Evolutionary conservation across 192 early-diverging fungal species (phyloP).

Genomic region (Coemansia sp.): DNA sequence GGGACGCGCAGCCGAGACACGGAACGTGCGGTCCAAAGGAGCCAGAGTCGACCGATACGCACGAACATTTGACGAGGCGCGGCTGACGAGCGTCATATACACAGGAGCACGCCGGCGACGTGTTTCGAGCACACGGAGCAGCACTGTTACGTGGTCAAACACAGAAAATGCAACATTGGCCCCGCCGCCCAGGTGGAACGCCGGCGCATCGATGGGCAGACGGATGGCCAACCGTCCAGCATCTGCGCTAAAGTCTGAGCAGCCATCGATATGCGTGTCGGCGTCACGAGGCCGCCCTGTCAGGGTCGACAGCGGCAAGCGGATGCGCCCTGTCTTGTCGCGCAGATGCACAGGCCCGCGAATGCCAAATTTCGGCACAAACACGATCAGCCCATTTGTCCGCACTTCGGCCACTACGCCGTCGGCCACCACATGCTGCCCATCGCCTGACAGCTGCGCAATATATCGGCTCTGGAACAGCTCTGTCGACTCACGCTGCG

Average conservation of each 20-base stretch:
- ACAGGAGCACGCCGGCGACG: conserved; percentile 63
- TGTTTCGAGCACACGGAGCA: conserved; percentile 59
- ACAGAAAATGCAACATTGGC: conserved; percentile 54
- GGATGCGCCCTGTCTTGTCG: conserved; percentile 57
- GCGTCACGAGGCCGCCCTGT: conserved; percentile 48
- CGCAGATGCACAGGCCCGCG: conserved; percentile 69
- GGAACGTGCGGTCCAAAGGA: conserved; percentile 25
- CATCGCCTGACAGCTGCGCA: conserved; percentile 50
- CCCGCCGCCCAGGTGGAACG: conserved; percentile 36
- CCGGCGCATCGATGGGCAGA: conserved; percentile 30
- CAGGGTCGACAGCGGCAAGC: conserved; percentile 61
- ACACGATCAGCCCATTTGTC: conserved; percentile 59
- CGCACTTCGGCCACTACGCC: conserved; percentile 73
- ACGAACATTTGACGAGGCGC: conserved; percentile 8
- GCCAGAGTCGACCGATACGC: conserved; percentile 27
- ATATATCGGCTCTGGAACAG: conserved; percentile 77
- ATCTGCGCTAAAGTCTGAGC: conserved; percentile 52
- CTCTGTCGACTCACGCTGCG: conserved; percentile 75
- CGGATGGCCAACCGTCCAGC: conserved; percentile 24
- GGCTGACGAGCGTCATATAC: conserved; percentile 64
- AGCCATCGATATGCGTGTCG: conserved; percentile 53
- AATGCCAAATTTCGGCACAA: conserved; percentile 62
- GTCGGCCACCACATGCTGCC: conserved; percentile 54
- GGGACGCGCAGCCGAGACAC: conserved; percentile 13
- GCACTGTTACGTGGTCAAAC: conserved; percentile 66